Conservation (phyloP, 352 stramenopile species). For the Pythium plurisporium region DNA sequence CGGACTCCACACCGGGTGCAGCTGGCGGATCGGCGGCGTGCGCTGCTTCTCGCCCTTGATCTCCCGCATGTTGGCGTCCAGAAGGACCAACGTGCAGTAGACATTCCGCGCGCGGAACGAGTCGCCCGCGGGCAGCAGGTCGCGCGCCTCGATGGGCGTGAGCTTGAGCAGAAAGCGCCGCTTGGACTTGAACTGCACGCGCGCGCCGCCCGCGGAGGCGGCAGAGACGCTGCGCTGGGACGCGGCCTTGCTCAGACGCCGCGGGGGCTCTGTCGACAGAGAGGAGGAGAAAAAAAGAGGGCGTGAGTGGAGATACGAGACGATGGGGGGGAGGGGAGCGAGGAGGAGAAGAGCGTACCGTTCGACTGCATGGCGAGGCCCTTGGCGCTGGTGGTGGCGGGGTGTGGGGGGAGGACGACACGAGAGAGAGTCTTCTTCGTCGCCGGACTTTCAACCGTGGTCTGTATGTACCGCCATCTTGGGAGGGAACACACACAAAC, state of each 20-base stretch:
- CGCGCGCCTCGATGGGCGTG: constrained; percentile 76
- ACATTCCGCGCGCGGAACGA: constrained; percentile 52
- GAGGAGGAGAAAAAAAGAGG: constrained; percentile 3
- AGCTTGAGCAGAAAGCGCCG: constrained; percentile 81
- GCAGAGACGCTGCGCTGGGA: constrained; percentile 14
- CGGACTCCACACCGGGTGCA: constrained; percentile 76
- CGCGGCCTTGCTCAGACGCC: constrained; percentile 13
- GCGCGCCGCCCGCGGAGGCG: background rate
- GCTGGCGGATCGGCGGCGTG: constrained; percentile 55
- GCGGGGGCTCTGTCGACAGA: constrained; percentile 8
- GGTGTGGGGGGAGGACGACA: background rate
- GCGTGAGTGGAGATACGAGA: too few species aligned
- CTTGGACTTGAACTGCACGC: constrained; percentile 53
- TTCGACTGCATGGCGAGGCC: background rate
- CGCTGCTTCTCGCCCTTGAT: constrained; percentile 87
- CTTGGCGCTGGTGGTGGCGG: background rate
- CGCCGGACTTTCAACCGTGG: too few species aligned
- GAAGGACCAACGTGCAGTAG: constrained; percentile 79
- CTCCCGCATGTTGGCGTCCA: constrained; percentile 80
- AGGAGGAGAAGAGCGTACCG: background rate
- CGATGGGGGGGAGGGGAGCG: too few species aligned
- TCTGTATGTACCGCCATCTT: too few species aligned
- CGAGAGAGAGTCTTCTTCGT: too few species aligned
- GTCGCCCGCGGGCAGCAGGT: constrained; percentile 59
- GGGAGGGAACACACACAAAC: background rate